A percentile compares a stretch with the other conserved stretches of the same genome.
phyloP scores from a whole-genome alignment of 306 rosid genomes.

The Quercus rubra region DNA sequence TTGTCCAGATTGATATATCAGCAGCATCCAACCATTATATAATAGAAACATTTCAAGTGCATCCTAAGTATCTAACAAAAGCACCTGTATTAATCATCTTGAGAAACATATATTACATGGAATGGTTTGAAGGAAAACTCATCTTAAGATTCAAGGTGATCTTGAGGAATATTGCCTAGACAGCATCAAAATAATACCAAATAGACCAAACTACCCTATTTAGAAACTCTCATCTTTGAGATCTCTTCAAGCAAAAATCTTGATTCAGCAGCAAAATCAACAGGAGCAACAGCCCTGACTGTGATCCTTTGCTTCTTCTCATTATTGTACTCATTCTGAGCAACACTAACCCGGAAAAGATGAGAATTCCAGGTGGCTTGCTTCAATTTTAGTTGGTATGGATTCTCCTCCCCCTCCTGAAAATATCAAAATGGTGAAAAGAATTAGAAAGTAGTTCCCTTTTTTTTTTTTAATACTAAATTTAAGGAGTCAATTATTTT shows the following conservation, averaged over 20 bases:
- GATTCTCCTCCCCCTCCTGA: conserved; percentile 61
- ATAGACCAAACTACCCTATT: conserved; percentile 17
- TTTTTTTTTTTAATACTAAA: neutral
- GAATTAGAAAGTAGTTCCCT: neutral
- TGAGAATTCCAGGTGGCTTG: conserved; percentile 82
- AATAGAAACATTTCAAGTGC: neutral
- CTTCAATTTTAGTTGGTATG: conserved; percentile 56
- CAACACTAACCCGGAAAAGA: conserved; percentile 76
- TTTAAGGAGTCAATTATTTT: neutral
- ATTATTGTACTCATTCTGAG: conserved; percentile 70
- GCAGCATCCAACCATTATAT: neutral
- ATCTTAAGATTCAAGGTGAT: neutral
- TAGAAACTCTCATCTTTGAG: conserved; percentile 54
- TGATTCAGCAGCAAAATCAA: conserved; percentile 84
- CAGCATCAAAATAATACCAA: neutral
- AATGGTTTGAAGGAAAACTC: neutral
- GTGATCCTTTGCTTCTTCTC: conserved; percentile 89
- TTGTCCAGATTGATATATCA: neutral
- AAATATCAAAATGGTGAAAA: neutral
- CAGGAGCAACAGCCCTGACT: conserved; percentile 63
- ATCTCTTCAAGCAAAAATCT: conserved; percentile 68
- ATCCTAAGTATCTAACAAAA: neutral
- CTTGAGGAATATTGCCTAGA: neutral
- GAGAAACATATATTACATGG: conserved; percentile 23
- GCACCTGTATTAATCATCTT: conserved; percentile 1